Evolutionary conservation across 2,329 filamentous ascomycete species (phyloP).

Genomic region (Xylogone sp.): DNA sequence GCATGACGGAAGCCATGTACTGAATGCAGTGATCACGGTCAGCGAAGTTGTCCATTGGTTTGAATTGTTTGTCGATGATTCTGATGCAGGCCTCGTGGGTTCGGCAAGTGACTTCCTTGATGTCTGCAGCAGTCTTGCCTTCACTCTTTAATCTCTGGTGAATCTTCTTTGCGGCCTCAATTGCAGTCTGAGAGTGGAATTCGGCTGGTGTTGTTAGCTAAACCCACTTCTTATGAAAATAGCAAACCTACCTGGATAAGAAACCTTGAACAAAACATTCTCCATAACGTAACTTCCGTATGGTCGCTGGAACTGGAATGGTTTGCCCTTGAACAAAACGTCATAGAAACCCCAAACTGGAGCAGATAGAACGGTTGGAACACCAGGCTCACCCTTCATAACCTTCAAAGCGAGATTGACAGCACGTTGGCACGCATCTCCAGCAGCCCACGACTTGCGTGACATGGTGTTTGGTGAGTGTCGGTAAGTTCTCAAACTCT

Average conservation of each 20-base stretch:
- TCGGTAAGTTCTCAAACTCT: constrained; percentile 93
- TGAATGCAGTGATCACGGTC: constrained; percentile 99
- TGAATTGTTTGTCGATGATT: constrained; percentile 99
- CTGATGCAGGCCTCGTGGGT: constrained; percentile 98
- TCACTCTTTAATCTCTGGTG: constrained; percentile 75
- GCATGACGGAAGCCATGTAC: constrained; percentile 98
- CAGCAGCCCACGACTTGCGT: constrained; percentile 97
- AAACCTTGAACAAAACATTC: constrained; percentile 99
- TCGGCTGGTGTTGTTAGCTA: constrained; percentile 56
- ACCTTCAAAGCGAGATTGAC: constrained; percentile 92
- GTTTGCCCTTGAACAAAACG: constrained; percentile 92
- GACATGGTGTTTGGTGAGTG: constrained; percentile 99
- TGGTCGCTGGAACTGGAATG: constrained; percentile 91
- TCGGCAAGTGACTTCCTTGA: constrained; percentile 88
- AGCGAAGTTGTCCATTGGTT: constrained; percentile 99
- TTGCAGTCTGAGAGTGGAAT: constrained; percentile 98
- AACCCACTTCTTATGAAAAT: background rate
- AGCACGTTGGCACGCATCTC: constrained; percentile 93
- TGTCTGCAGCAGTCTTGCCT: constrained; percentile 90
- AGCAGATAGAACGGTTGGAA: constrained; percentile 89
- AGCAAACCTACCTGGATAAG: constrained; percentile 72
- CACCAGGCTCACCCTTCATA: constrained; percentile 82
- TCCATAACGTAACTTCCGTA: constrained; percentile 99
- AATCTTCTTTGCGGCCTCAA: constrained; percentile 89
- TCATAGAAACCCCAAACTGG: constrained; percentile 99